Evolutionary conservation across 2,329 filamentous ascomycete genomes (phyloP).

Genomic region (Escovopsis sp.): DNA sequence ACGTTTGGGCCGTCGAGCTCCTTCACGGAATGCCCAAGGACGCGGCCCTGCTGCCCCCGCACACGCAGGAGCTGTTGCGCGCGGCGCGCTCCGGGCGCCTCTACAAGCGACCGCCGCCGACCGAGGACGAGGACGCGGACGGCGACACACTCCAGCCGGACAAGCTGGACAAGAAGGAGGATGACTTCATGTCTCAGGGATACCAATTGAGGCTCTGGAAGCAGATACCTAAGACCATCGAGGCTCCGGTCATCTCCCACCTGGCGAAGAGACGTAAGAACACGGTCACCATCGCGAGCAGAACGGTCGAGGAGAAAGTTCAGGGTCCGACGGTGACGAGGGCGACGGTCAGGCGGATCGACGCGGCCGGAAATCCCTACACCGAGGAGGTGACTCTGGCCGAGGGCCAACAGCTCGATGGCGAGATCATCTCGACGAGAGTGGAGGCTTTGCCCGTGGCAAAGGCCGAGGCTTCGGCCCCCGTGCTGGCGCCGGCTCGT

Average conservation of each 20-base stretch:
- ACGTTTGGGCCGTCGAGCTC: conserved; percentile 61
- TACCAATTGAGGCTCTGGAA: conserved; percentile 48
- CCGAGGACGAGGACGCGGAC: conserved; percentile 45
- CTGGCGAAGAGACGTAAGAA: conserved; percentile 48
- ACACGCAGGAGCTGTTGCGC: conserved; percentile 70
- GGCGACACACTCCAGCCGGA: conserved; percentile 29
- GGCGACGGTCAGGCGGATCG: conserved; percentile 64
- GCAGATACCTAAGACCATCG: conserved; percentile 43
- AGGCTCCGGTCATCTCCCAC: conserved; percentile 36
- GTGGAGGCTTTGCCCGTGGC: conserved; percentile 41
- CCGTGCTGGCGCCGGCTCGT: conserved; percentile 26
- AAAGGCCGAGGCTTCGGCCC: conserved; percentile 38
- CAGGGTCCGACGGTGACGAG: conserved; percentile 50
- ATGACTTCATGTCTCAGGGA: conserved; percentile 38
- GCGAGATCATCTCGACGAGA: conserved; percentile 57
- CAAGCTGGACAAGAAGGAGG: conserved; percentile 47
- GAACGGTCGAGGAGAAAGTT: conserved; percentile 29
- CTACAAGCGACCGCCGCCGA: conserved; percentile 55
- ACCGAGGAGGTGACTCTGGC: conserved; percentile 72
- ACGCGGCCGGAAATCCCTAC: conserved; percentile 66
- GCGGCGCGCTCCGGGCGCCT: conserved; percentile 64
- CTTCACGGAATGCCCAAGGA: conserved; percentile 76
- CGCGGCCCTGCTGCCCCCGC: conserved; percentile 57
- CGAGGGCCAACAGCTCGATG: conserved; percentile 66
- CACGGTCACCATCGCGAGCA: conserved; percentile 41